Conservation (phyloP, 2,329 filamentous ascomycete genomes). For the Gremmenia infestans region DNA sequence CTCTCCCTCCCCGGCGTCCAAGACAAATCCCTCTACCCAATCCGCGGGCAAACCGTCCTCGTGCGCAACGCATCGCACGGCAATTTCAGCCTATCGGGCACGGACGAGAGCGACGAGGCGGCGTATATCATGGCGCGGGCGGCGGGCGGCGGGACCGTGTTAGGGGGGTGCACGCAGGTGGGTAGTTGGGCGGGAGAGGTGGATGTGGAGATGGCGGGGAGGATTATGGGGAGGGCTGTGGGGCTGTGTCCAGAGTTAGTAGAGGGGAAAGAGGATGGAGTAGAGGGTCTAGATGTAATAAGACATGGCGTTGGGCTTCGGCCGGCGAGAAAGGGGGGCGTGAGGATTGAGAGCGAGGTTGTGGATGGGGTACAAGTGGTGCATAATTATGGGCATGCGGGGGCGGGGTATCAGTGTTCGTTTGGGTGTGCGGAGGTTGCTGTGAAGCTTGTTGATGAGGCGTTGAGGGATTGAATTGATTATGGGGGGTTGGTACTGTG, state of each 20-base stretch:
- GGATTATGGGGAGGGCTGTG: slow-evolving; percentile 64
- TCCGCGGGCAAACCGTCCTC: slow-evolving; percentile 70
- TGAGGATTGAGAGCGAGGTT: slow-evolving; percentile 57
- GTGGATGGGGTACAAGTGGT: slow-evolving; percentile 49
- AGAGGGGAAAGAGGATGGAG: slow-evolving; percentile 55
- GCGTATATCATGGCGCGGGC: slow-evolving; percentile 66
- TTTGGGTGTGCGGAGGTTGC: slow-evolving; percentile 68
- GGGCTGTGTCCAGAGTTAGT: slow-evolving; percentile 51
- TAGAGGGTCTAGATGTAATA: slow-evolving; percentile 59
- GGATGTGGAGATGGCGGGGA: slow-evolving; percentile 56
- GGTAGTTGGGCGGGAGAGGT: slow-evolving; percentile 58
- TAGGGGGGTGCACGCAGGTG: slow-evolving; percentile 64
- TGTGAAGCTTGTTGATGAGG: slow-evolving; percentile 60
- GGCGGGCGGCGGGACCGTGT: slow-evolving; percentile 59
- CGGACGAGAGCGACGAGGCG: slow-evolving; percentile 57
- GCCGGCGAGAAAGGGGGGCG: slow-evolving; percentile 58
- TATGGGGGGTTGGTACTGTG: background rate
- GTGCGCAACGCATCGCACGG: slow-evolving; percentile 59
- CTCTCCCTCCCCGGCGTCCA: slow-evolving; percentile 78
- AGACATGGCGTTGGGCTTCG: slow-evolving; percentile 63
- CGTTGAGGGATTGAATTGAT: background rate
- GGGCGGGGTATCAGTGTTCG: slow-evolving; percentile 56
- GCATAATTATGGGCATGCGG: slow-evolving; percentile 58
- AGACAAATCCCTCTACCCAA: no score
- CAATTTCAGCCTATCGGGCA: slow-evolving; percentile 58